Conservation (phyloP, 805 yeast genomes). For the Nakazawaea anatomiae region DNA sequence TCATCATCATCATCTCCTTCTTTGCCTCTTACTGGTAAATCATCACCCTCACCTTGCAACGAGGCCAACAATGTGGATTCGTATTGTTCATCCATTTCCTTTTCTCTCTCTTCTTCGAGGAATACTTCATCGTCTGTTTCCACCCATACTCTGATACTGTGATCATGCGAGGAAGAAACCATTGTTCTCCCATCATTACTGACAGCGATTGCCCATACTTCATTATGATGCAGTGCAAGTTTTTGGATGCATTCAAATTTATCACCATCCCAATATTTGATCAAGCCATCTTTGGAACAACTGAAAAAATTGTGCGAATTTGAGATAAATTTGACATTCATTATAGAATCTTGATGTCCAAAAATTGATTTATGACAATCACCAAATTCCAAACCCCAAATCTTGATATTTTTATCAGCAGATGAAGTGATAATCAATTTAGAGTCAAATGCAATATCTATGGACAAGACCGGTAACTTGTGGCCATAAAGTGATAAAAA, state of each 20-base stretch:
- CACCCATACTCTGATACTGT: conserved; percentile 87
- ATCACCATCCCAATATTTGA: conserved; percentile 98
- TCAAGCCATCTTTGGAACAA: conserved; percentile 79
- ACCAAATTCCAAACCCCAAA: conserved; percentile 99
- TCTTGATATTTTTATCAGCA: conserved; percentile 94
- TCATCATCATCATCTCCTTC: conserved; percentile 32
- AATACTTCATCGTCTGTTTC: conserved; percentile 95
- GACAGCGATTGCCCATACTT: conserved; percentile 89
- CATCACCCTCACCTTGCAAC: conserved; percentile 54
- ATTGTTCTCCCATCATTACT: conserved; percentile 66
- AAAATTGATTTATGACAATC: conserved; percentile 96
- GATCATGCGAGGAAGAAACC: conserved; percentile 87
- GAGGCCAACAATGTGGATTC: conserved; percentile 75
- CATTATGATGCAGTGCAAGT: conserved; percentile 80
- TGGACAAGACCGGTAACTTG: conserved; percentile 87
- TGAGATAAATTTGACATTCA: conserved; percentile 81
- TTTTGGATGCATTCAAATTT: conserved; percentile 92
- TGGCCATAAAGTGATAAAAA: conserved; percentile 91
- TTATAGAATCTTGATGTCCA: conserved; percentile 94
- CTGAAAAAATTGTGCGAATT: conserved; percentile 87
- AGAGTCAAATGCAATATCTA: conserved; percentile 86
- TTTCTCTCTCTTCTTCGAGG: conserved; percentile 93
- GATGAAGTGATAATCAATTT: conserved; percentile 87
- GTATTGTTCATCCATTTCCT: conserved; percentile 88
- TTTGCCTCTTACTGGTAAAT: conserved; percentile 29